Conservation (phyloP, 345 rosid species). For the Ceriops zippeliana region DNA sequence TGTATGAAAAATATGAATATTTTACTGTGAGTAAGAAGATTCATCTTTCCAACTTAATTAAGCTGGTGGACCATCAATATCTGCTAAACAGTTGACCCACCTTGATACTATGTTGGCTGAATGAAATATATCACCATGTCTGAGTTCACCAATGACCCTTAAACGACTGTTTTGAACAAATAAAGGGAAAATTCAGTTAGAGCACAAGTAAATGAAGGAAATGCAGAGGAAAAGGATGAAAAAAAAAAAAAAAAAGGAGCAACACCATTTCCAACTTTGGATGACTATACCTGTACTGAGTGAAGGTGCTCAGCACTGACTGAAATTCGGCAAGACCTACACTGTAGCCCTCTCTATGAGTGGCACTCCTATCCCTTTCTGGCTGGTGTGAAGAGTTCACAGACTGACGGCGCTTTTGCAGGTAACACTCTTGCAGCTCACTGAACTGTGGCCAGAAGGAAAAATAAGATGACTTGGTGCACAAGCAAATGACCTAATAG, state of each 20-base stretch:
- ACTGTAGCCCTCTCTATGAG: slow-evolving; percentile 77
- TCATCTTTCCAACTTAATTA: not conserved
- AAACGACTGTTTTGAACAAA: slow-evolving; percentile 55
- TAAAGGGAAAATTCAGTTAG: slow-evolving; percentile 13
- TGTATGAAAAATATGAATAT: not conserved
- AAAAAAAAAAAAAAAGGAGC: not conserved
- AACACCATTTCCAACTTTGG: slow-evolving; percentile 3
- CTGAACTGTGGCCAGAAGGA: slow-evolving; percentile 52
- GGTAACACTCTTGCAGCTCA: slow-evolving; percentile 93
- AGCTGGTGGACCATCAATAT: not conserved
- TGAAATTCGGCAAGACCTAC: slow-evolving; percentile 89
- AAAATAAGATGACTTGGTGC: not conserved
- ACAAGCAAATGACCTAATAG: not conserved
- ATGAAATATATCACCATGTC: slow-evolving; percentile 95
- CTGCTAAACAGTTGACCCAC: slow-evolving; percentile 32
- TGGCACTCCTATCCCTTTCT: slow-evolving; percentile 59
- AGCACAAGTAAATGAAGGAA: not conserved
- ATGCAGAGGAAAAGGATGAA: not conserved
- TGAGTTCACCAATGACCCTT: slow-evolving; percentile 91
- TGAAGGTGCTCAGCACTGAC: slow-evolving; percentile 75
- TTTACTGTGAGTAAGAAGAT: not conserved
- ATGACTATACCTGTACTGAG: slow-evolving; percentile 71
- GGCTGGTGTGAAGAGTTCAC: slow-evolving; percentile 54
- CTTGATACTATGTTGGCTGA: slow-evolving; percentile 98
- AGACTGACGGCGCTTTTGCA: slow-evolving; percentile 84